phyloP scores from a whole-genome alignment of 768 basidiomycete species.

The Hygrophorus pudorinus region DNA sequence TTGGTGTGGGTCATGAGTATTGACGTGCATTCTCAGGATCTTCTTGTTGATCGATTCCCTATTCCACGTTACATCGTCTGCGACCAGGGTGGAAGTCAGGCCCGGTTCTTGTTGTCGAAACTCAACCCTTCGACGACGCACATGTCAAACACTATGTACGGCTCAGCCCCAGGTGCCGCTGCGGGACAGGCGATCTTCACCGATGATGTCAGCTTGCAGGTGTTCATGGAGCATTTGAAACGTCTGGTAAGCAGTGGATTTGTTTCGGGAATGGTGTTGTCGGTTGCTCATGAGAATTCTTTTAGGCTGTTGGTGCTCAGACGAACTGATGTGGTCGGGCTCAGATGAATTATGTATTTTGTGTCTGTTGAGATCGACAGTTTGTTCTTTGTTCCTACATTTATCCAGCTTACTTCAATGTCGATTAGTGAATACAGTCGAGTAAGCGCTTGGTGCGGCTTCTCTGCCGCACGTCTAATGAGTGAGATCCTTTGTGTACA shows the following conservation, averaged over 20 bases:
- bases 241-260: conserved; percentile 56
- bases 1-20: background rate
- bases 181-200: conserved; percentile 94
- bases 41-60: conserved; percentile 91
- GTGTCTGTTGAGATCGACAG: too few relatives aligned
- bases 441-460: too few relatives aligned
- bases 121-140: conserved; percentile 98
- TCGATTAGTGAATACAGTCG: too few relatives aligned
- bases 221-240: conserved; percentile 97
- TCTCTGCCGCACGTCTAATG: too few relatives aligned
- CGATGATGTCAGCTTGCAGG: conserved; percentile 95
- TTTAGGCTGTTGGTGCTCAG: conserved; percentile 59
- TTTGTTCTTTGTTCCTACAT: too few relatives aligned
- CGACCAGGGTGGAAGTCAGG: conserved; percentile 95
- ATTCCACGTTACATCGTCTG: conserved; percentile 97
- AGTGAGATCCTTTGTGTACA: too few relatives aligned
- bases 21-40: conserved; percentile 43
- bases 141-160: conserved; percentile 87
- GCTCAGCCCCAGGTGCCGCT: conserved; percentile 53
- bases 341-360: too few relatives aligned
- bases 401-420: too few relatives aligned
- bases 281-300: background rate
- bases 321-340: conserved; percentile 33
- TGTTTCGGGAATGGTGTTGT: background rate
- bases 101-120: conserved; percentile 94